Conservation (phyloP, 2,329 filamentous ascomycete species). For the Fusarium anguioides region DNA sequence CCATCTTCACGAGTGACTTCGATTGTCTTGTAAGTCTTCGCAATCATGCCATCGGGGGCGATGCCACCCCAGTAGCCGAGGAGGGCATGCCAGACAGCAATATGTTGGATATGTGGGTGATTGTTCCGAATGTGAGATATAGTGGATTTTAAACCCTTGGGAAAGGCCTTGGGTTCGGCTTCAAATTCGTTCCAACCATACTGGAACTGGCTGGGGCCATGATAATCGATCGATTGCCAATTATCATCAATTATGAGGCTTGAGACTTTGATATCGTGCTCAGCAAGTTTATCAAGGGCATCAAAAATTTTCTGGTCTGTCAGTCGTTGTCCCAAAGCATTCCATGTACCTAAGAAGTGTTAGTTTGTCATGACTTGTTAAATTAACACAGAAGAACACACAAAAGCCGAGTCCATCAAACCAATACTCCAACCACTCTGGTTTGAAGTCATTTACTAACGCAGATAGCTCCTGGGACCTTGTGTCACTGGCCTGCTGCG, state of each 20-base stretch:
- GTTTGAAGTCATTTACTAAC: constrained; percentile 61
- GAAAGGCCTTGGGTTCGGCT: constrained; percentile 82
- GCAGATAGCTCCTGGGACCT: constrained; percentile 59
- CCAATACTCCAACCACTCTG: constrained; percentile 85
- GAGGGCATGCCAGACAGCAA: constrained; percentile 95
- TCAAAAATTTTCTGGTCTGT: constrained; percentile 82
- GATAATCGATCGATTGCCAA: constrained; percentile 81
- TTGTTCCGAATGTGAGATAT: constrained; percentile 74
- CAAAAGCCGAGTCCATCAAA: constrained; percentile 94
- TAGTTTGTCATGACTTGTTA: constrained; percentile 7
- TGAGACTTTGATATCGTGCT: constrained; percentile 79
- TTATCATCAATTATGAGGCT: constrained; percentile 97
- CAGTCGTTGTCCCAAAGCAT: constrained; percentile 84
- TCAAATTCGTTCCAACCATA: constrained; percentile 85
- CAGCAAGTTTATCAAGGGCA: constrained; percentile 77
- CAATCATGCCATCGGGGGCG: constrained; percentile 77
- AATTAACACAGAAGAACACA: constrained; percentile 48
- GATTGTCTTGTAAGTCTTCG: constrained; percentile 80
- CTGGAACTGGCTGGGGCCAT: constrained; percentile 63
- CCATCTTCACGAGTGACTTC: constrained; percentile 64
- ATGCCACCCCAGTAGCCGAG: constrained; percentile 93
- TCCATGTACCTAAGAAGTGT: constrained; percentile 79
- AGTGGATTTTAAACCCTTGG: constrained; percentile 78
- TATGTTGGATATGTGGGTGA: constrained; percentile 79
- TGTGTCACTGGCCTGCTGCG: constrained; percentile 57